Conservation (phyloP, 306 rosid species). For the Quercus dentata region DNA sequence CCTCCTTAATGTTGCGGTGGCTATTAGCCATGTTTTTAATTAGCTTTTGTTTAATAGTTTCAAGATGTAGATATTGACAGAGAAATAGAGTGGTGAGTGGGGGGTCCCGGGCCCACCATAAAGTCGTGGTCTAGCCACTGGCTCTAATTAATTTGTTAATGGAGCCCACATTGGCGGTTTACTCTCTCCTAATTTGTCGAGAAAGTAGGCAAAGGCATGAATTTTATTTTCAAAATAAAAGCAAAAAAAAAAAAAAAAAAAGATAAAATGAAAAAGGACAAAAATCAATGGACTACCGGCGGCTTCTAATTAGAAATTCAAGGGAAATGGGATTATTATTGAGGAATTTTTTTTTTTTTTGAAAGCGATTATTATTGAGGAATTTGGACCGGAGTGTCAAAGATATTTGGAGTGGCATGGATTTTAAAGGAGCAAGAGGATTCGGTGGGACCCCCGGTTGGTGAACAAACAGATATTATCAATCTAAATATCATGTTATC, state of each 20-base stretch:
- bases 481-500: not conserved
- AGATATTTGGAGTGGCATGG: not conserved
- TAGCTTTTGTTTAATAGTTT: not conserved
- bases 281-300: slow-evolving; percentile 36
- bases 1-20: not conserved
- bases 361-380: not conserved
- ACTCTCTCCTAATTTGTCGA: slow-evolving; percentile 13
- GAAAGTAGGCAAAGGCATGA: slow-evolving; percentile 7
- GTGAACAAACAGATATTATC: slow-evolving; percentile 46
- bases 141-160: slow-evolving; percentile 10
- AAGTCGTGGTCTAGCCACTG: slow-evolving; percentile 29
- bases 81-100: not conserved
- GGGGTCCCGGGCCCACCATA: slow-evolving; percentile 15
- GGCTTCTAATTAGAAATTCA: slow-evolving; percentile 30
- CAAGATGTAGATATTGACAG: not conserved
- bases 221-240: not conserved
- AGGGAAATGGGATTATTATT: not conserved
- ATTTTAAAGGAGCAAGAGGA: slow-evolving; percentile 17
- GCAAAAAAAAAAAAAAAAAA: not conserved
- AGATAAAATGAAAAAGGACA: not conserved
- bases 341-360: no score
- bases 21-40: not conserved
- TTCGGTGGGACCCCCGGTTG: slow-evolving; percentile 51
- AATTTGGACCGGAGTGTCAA: not conserved
- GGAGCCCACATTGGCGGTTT: slow-evolving; percentile 28